Base-by-base conservation (phyloP, 129 eudicot species). In the Chrysanthemum makinoi region DNA sequence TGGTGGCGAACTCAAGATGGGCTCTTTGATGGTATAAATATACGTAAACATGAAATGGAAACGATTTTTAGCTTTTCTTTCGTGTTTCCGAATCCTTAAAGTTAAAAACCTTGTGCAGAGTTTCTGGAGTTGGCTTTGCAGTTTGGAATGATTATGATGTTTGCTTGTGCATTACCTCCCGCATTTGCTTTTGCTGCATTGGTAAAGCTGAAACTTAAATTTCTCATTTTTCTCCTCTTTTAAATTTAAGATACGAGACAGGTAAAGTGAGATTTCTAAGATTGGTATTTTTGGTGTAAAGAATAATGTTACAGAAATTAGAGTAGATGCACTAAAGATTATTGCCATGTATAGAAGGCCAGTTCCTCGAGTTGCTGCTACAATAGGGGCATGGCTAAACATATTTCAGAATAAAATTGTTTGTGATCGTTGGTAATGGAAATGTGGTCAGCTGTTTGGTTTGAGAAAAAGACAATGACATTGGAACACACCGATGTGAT, bases 121-220 rank as follows among this genome's bases (percentile, higher is more conserved):
- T 90, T 94, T 81, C 82, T 94, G 78, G 99, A 90, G 81, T 58
- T 94, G 84, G 83, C 96, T 19, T 80, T 94, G 91, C 99, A 94
- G 76, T 94, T 94, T 81, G 99, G 99, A 46, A 87, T 86, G 93
- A 79, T 94, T 75, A 94, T 90, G 94, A 94, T 94, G 99, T 94
- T 94, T 84, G 97, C 97, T 20, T 89, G 99, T 69, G 99, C 97
- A 17, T 94, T 86, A 66, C 99, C 99, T 10, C 99, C 86, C 22
- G 92, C 91, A n/a, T 94, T 94, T 74, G 89, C 86, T 73, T 87
- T 94, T 74, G 96, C 96, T 56, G 83, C 86, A 6, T 66, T 94
- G 94, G 1, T 87, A 84, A 80, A 49, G 10, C 10, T 46, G 4
- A 77, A 60, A 77, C 57, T 44, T 69, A 6, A 12, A 14, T 19